phyloP scores from a whole-genome alignment of 2,329 filamentous ascomycete species.

The Mollisiaceae sp. region DNA sequence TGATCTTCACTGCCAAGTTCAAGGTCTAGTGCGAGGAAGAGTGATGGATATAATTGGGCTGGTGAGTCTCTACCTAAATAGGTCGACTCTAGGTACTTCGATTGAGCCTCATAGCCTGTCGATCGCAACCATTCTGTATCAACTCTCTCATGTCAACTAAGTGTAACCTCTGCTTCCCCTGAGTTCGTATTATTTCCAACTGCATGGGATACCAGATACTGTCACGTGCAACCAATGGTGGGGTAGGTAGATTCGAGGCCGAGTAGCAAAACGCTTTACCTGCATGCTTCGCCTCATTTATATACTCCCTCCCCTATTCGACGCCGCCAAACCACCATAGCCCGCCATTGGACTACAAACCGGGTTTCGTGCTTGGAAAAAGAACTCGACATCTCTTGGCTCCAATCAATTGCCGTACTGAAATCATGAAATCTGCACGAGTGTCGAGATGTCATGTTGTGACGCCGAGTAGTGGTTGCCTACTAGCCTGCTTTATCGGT shows the following conservation, averaged over 20 bases:
- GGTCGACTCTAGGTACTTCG: too few species aligned
- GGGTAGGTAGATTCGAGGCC: conserved; percentile 1
- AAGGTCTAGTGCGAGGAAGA: too few species aligned
- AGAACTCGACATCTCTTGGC: neutral
- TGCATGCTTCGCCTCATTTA: conserved; percentile 5
- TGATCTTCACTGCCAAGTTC: too few species aligned
- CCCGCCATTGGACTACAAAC: neutral
- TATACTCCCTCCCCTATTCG: neutral
- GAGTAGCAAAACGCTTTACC: neutral
- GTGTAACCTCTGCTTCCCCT: too few species aligned
- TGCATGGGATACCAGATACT: too few species aligned
- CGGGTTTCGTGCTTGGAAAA: neutral
- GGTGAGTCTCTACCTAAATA: too few species aligned
- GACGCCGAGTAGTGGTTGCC: neutral
- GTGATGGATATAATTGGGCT: too few species aligned
- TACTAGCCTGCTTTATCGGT: neutral
- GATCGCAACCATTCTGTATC: too few species aligned
- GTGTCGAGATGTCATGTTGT: neutral
- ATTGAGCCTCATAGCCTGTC: too few species aligned
- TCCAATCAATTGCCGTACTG: neutral
- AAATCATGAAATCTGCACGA: neutral
- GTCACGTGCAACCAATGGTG: neutral
- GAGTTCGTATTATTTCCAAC: too few species aligned
- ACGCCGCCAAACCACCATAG: neutral
- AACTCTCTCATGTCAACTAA: too few species aligned